Percentiles rank a stretch among this genome's conserved stretches.
These are phyloP conservation scores for Fusarium sp. DNA, from an alignment of 2,329 filamentous ascomycete species.

Conservation along the genomic window DNA sequence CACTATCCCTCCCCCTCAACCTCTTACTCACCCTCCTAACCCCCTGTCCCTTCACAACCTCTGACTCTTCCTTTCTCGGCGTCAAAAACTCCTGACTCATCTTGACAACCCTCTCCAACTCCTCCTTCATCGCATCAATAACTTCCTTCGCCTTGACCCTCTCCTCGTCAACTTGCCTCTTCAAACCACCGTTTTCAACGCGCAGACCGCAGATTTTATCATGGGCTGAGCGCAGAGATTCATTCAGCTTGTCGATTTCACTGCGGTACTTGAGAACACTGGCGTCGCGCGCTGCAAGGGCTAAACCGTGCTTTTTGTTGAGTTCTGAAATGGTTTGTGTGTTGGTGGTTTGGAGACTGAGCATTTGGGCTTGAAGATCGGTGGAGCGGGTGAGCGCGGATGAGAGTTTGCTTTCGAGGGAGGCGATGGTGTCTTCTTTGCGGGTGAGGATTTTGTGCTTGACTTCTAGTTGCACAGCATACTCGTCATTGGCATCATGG, in stretches of 20 bases:
- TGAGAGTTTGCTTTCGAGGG: constrained; percentile 58
- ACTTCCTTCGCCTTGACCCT: constrained; percentile 54
- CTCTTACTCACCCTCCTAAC: constrained; percentile 45
- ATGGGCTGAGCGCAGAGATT: constrained; percentile 58
- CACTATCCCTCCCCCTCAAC: constrained; percentile 65
- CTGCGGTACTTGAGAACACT: constrained; percentile 59
- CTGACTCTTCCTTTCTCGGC: constrained; percentile 6
- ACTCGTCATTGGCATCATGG: constrained; percentile 44
- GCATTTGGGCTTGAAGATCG: constrained; percentile 53
- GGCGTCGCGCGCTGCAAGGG: constrained; percentile 62
- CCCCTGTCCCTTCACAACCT: constrained; percentile 25
- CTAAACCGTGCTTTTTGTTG: constrained; percentile 56
- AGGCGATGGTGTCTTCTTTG: constrained; percentile 51
- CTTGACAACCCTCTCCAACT: constrained; percentile 60
- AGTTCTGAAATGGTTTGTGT: constrained; percentile 48
- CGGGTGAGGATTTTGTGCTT: constrained; percentile 49
- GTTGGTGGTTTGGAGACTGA: constrained; percentile 50
- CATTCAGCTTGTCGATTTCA: constrained; percentile 61
- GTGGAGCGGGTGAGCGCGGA: constrained; percentile 53
- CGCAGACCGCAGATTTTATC: constrained; percentile 57
- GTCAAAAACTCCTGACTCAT: constrained; percentile 59
- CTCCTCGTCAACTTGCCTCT: constrained; percentile 51
- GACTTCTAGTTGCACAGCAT: constrained; percentile 50
- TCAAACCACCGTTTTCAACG: constrained; percentile 57
- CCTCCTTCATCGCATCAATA: constrained; percentile 61